Conservation (phyloP, 2,329 filamentous ascomycete species). For the Scedosporium minutisporum region DNA sequence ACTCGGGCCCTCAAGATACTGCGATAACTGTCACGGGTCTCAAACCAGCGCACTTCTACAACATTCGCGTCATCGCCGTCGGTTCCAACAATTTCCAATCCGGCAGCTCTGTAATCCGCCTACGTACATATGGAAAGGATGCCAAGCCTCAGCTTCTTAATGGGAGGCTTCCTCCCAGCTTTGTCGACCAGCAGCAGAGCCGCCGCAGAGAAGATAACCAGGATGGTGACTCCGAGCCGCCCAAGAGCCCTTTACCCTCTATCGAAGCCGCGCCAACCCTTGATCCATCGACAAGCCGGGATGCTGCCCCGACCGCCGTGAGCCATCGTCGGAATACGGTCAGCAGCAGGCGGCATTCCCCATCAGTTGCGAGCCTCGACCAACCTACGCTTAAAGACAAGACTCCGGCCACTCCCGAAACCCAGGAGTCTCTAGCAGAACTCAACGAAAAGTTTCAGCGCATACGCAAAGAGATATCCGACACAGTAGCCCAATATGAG, state of each 20-base stretch:
- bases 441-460: conserved; percentile 73
- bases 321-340: conserved; percentile 42
- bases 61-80: conserved; percentile 84
- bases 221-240: conserved; percentile 34
- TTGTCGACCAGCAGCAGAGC: conserved; percentile 41
- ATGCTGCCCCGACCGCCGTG: conserved; percentile 40
- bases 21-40: conserved; percentile 76
- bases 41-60: conserved; percentile 81
- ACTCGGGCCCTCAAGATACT: conserved; percentile 68
- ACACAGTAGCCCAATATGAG: conserved; percentile 58
- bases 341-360: conserved; percentile 70
- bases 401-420: background rate
- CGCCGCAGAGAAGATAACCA: conserved; percentile 30
- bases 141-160: conserved; percentile 52
- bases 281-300: conserved; percentile 55
- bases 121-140: conserved; percentile 64
- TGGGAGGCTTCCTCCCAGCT: conserved; percentile 45
- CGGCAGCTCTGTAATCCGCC: conserved; percentile 72
- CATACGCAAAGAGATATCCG: conserved; percentile 76
- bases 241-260: conserved; percentile 40
- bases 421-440: conserved; percentile 51
- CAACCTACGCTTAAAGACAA: conserved; percentile 33
- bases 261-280: conserved; percentile 54
- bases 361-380: conserved; percentile 52
- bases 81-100: conserved; percentile 89